Percentiles rank a stretch among this genome's conserved stretches.
These are phyloP conservation scores for Claviceps paspali DNA, from an alignment of 2,329 filamentous ascomycete genomes.

Conservation along the genomic window DNA sequence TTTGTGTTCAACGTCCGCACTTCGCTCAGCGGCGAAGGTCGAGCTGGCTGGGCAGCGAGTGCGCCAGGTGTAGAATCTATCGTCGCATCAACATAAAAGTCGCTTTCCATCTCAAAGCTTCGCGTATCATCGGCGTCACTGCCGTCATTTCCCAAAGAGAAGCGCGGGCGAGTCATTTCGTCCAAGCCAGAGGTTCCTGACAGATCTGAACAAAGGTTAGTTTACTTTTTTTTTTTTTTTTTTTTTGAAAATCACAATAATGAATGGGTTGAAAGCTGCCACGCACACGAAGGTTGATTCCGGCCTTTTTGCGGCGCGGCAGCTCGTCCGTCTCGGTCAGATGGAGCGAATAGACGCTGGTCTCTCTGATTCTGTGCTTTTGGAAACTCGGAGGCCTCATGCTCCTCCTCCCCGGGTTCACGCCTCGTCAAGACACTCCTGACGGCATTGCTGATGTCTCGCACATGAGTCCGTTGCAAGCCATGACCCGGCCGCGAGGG, in stretches of 20 bases:
- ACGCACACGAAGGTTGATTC: constrained; percentile 4
- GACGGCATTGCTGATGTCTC: constrained; percentile 16
- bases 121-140: constrained; percentile 18
- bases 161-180: background rate
- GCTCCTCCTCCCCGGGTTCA: constrained; percentile 5
- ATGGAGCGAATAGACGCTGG: background rate
- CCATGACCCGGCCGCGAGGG: constrained; percentile 10
- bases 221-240: no score
- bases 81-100: constrained; percentile 21
- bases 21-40: background rate
- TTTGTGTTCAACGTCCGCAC: background rate
- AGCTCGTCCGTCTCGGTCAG: constrained; percentile 12
- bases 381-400: constrained; percentile 1
- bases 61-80: constrained; percentile 16
- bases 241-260: no score
- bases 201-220: constrained; percentile 3
- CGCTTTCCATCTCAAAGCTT: constrained; percentile 22
- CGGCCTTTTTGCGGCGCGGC: background rate
- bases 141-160: constrained; percentile 2
- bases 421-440: constrained; percentile 12
- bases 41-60: background rate
- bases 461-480: constrained; percentile 7
- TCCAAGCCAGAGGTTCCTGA: background rate
- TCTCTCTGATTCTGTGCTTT: background rate
- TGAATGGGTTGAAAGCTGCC: background rate